Percentiles rank a stretch among this genome's conserved stretches.
These are phyloP conservation scores for Nigrospora sphaerica DNA, from an alignment of 2,329 filamentous ascomycete genomes.

Conservation along the genomic window DNA sequence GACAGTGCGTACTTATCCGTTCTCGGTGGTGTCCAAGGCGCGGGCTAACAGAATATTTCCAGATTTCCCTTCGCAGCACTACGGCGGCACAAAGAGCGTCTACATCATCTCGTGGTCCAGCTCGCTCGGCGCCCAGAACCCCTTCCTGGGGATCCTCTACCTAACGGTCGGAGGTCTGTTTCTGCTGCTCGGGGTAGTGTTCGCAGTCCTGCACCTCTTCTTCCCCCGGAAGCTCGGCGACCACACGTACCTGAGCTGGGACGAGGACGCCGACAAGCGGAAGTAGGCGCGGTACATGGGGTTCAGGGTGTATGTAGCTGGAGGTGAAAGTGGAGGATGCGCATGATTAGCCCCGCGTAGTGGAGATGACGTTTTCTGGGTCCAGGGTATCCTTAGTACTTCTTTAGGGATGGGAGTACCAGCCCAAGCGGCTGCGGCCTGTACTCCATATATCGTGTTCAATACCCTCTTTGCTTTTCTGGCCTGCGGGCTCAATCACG, in stretches of 20 bases:
- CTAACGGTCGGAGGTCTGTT: constrained; percentile 90
- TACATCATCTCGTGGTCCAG: constrained; percentile 76
- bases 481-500: no score
- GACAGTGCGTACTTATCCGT: constrained; percentile 53
- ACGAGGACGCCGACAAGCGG: constrained; percentile 25
- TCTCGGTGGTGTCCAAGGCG: neutral
- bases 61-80: constrained; percentile 77
- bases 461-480: no score
- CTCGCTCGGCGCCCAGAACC: constrained; percentile 90
- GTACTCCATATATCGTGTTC: no score
- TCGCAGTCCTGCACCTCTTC: constrained; percentile 85
- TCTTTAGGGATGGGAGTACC: no score
- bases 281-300: no score
- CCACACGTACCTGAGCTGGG: constrained; percentile 96
- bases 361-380: no score
- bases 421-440: no score
- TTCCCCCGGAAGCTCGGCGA: constrained; percentile 80
- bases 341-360: no score
- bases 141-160: constrained; percentile 94
- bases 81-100: constrained; percentile 83
- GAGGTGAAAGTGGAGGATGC: no score
- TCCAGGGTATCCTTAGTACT: no score
- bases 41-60: neutral
- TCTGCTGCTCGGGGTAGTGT: constrained; percentile 78
- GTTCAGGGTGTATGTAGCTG: no score